phyloP scores from a whole-genome alignment of 495 filamentous ascomycete genomes.

The Xylaria venustula region DNA sequence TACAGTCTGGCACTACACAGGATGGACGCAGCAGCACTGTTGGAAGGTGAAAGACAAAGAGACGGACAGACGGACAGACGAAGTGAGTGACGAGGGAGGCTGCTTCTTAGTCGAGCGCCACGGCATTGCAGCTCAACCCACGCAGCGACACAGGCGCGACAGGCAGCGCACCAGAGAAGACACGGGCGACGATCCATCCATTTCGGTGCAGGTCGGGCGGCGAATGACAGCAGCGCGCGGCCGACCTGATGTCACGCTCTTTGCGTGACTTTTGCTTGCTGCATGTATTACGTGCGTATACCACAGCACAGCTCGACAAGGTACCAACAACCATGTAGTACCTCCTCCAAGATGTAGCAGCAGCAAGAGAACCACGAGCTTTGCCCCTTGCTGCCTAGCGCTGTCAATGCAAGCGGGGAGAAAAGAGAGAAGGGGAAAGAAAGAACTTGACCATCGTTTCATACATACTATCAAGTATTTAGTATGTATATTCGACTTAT shows the following conservation, averaged over 20 bases:
- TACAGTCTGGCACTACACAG: too few relatives aligned
- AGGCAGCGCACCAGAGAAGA: background rate
- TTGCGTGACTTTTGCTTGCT: slow-evolving; percentile 13
- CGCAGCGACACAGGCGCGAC: background rate
- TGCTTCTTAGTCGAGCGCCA: background rate
- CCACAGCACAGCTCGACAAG: background rate
- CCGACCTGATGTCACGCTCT: slow-evolving; percentile 8
- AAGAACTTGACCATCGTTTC: background rate
- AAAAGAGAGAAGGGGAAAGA: background rate
- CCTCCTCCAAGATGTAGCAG: too few relatives aligned
- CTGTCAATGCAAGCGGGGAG: background rate
- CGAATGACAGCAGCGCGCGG: background rate
- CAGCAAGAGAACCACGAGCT: background rate
- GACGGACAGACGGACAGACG: too few relatives aligned
- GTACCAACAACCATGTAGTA: too few relatives aligned
- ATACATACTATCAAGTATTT: too few relatives aligned
- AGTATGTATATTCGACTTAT: too few relatives aligned
- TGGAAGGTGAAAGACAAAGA: too few relatives aligned
- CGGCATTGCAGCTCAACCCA: background rate
- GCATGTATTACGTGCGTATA: slow-evolving; percentile 13
- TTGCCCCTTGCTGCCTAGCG: background rate
- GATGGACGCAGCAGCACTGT: too few relatives aligned
- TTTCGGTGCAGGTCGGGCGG: background rate
- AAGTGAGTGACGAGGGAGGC: too few relatives aligned
- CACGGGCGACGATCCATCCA: background rate